phyloP scores from a whole-genome alignment of 2,329 filamentous ascomycete genomes.

The Sporothrix dimorphospora region DNA sequence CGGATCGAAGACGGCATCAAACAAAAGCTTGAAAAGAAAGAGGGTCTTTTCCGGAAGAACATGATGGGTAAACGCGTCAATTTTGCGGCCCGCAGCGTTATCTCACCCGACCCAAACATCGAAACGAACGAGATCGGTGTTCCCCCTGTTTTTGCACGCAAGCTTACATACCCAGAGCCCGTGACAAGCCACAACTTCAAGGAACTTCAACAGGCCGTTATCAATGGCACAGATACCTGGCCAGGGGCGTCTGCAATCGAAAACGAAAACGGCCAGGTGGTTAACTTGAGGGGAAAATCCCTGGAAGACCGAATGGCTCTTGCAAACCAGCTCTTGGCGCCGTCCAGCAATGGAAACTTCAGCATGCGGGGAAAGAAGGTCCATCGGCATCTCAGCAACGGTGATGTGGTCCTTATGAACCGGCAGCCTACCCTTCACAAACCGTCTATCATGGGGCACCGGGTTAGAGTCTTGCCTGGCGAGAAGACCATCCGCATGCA shows the following conservation, averaged over 20 bases:
- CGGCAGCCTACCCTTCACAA: conserved; percentile 97
- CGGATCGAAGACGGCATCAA: conserved; percentile 93
- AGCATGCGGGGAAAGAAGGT: conserved; percentile 92
- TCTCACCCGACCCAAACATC: conserved; percentile 97
- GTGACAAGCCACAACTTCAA: conserved; percentile 97
- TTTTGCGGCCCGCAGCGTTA: conserved; percentile 95
- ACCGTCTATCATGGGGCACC: conserved; percentile 98
- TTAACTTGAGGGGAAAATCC: conserved; percentile 85
- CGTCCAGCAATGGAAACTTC: conserved; percentile 72
- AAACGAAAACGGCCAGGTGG: conserved; percentile 90
- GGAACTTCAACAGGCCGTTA: conserved; percentile 92
- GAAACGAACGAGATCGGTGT: conserved; percentile 99
- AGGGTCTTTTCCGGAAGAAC: conserved; percentile 96
- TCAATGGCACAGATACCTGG: conserved; percentile 93
- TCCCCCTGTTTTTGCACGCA: conserved; percentile 94
- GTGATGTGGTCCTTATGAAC: conserved; percentile 98
- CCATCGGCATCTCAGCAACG: conserved; percentile 91
- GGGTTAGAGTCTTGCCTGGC: conserved; percentile 85
- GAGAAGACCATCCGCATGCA: conserved; percentile 99
- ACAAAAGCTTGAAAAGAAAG: conserved; percentile 97
- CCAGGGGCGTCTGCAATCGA: conserved; percentile 93
- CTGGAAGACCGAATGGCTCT: conserved; percentile 84
- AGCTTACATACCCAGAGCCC: conserved; percentile 94
- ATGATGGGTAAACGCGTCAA: conserved; percentile 99
- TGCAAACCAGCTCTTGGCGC: conserved; percentile 89